phyloP scores from a whole-genome alignment of 805 yeast genomes.

The Sporopachydermia quercuum region DNA sequence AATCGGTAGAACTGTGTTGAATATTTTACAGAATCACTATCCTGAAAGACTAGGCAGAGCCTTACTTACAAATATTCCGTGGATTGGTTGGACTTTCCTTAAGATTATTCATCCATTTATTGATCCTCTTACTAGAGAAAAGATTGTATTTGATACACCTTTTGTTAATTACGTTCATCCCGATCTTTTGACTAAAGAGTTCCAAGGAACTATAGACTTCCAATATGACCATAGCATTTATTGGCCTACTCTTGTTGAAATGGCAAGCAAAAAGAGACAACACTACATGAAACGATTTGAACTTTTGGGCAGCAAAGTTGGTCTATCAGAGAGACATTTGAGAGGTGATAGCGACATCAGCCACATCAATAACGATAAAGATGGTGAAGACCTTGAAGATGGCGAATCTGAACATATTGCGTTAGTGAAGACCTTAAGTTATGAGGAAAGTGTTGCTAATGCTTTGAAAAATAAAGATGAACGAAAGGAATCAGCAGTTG shows the following conservation, averaged over 20 bases:
- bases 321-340: constrained; percentile 71
- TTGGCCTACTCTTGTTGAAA: constrained; percentile 56
- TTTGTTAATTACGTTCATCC: constrained; percentile 69
- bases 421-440: background rate
- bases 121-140: constrained; percentile 89
- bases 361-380: background rate
- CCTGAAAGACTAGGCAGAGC: constrained; percentile 96
- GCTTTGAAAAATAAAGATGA: background rate
- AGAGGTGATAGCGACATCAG: constrained; percentile 29
- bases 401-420: background rate
- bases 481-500: background rate
- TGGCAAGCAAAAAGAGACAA: constrained; percentile 43
- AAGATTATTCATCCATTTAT: constrained; percentile 90
- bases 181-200: constrained; percentile 68
- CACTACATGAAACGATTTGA: constrained; percentile 56
- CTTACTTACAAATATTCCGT: constrained; percentile 80
- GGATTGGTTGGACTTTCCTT: constrained; percentile 85
- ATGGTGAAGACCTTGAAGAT: background rate
- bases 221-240: constrained; percentile 67
- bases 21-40: constrained; percentile 90
- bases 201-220: constrained; percentile 78
- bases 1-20: constrained; percentile 82
- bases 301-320: constrained; percentile 42
- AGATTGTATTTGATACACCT: constrained; percentile 83
- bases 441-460: background rate